These are phyloP conservation scores for Hortiboletus flavorubellus DNA, from an alignment of 768 basidiomycete species.

Conservation along the genomic window DNA sequence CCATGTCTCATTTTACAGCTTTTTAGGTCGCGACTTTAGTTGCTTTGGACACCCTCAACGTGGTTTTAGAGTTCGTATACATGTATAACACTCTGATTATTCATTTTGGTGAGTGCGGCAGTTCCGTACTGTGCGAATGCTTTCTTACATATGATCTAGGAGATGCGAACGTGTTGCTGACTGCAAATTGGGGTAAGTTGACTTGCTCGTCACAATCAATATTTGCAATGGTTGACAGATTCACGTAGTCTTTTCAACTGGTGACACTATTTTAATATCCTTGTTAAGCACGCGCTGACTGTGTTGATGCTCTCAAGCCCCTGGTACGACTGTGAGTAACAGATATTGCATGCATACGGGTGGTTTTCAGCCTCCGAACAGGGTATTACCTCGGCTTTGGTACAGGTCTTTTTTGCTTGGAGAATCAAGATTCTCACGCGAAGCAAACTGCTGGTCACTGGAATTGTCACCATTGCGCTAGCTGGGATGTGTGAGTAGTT, in stretches of 20 bases:
- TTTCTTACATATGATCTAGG: constrained; percentile 6
- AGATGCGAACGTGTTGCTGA: constrained; percentile 9
- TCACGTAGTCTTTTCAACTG: constrained; percentile 27
- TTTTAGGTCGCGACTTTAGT: constrained; percentile 21
- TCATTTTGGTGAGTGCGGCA: constrained; percentile 20
- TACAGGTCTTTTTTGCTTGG: constrained; percentile 31
- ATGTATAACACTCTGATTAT: constrained; percentile 25
- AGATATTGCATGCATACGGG: not conserved
- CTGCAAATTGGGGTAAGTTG: constrained; percentile 25
- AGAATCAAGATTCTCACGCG: constrained; percentile 21
- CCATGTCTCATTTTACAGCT: not conserved
- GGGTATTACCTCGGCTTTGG: constrained; percentile 26
- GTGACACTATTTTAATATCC: constrained; percentile 9
- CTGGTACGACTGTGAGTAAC: constrained; percentile 24
- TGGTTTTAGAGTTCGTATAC: constrained; percentile 24
- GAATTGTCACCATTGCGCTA: constrained; percentile 14
- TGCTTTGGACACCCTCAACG: constrained; percentile 23
- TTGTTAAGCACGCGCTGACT: not conserved
- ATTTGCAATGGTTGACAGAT: not conserved
- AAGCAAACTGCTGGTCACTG: constrained; percentile 6
- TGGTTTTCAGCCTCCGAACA: constrained; percentile 2
- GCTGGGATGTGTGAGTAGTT: constrained; percentile 17
- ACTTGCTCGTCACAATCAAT: not conserved
- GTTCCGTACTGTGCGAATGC: not conserved
- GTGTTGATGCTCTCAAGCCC: constrained; percentile 6